Evolutionary conservation across 73 alveolate species (phyloP), one percentile per base, ranked within the genome.

Genomic region (Paramecium biaurelia): DNA sequence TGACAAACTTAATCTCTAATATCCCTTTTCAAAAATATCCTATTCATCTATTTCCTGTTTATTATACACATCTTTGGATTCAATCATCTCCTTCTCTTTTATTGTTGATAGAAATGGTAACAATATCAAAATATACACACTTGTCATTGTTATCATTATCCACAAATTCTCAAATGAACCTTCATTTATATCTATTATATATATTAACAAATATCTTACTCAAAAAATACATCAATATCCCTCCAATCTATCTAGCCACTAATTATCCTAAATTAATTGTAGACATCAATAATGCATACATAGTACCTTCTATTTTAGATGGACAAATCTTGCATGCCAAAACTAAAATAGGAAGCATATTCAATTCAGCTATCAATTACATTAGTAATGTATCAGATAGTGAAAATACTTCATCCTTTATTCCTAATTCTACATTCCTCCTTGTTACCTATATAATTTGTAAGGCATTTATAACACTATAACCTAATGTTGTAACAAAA

Each of bases 291-390:
- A 95, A 68, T 20, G 97, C 98, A 93, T 95, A 96, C 95, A 96
- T 92, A 2, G 97, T 79, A 23, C 98, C 99, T 89, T 96, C 99
- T 26, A 96, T 95, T 35, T 93, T 79, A 72, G 95, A 92, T 0
- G 99, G 99, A 34, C 98, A 95, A 53, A 96, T 92, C 43, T 93
- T 93, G 59, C 97, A 94, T 10, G 98, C 97, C 45, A 96, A 57
- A 0, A 96, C 97, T 93, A 96, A 92, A 5, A 96, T 56, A 14
- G 99, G 99, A 93, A 96, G 93, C 85, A 96, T 35, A 92, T 85
- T 92, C 85, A 97, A 49, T 93, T 95, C 93, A 92, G 92, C 94
- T 59, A 92, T 68, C 86, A 58, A 57, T 89, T 92, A 70, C 86
- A 87, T 68, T 63, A 94, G 11, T 23, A 90, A 49, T 28, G 85